Evolutionary conservation across 345 rosid genomes (phyloP), one percentile per base, ranked within the genome.

Genomic region (Garcia nutans): DNA sequence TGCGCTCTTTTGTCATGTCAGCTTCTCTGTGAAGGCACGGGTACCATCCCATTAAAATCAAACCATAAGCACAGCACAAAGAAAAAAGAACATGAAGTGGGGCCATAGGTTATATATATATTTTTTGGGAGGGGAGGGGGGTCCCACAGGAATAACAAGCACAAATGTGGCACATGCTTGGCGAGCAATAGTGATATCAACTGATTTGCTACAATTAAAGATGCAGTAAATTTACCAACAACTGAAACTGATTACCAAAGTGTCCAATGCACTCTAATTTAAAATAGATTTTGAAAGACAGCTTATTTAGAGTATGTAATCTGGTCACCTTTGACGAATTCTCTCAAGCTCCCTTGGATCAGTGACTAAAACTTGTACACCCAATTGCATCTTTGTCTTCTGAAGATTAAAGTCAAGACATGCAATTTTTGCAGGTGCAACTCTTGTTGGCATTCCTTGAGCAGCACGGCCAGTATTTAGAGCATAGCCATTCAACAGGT

Each of bases 261-360:
- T 55, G 49, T n/a, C 41, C 2, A 7, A 54, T 26, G 22, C 12
- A 57, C 8, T 59, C 42, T 68, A 20, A 17, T 68, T 49, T 8
- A 26, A 13, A 23, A 24, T 13, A 9, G 49, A 45, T 31, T 69
- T 33, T 8, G 10, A 60, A 37, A 37, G 41, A 59, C 7, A 70
- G 42, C 45, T 52, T 67, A 60, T 17, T n/a, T n/a, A n/a, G n/a
- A 58, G 71, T 64, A 16, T 68, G 75, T 15, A 10, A 59, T 41
- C 6, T 31, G 47, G 74, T 78, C 73, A 93, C 97, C 98, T 96
- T 80, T 91, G 89, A 74, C 99, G 97, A 82, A 93, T 92, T 79
- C 89, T 96, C 81, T 96, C 99, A 50, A 96, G 99, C 85, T 96
- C 99, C 84, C 97, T 92, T 41, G 99, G 99, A 89, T 96, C 97